These are phyloP conservation scores for Choiromyces venosus DNA, from an alignment of 495 filamentous ascomycete species.

Conservation along the genomic window DNA sequence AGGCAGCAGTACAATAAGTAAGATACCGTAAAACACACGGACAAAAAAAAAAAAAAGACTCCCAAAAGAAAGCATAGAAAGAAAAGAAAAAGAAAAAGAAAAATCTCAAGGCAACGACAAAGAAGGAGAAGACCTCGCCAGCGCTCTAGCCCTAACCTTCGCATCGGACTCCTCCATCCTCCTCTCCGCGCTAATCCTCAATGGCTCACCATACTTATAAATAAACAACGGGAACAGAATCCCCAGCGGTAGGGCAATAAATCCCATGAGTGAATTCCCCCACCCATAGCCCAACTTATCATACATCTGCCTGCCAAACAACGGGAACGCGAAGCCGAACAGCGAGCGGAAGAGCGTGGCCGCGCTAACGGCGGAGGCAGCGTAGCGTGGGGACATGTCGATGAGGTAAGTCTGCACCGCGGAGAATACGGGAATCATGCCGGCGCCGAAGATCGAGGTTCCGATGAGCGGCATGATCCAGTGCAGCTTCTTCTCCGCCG, in stretches of 20 bases:
- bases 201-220: conserved; percentile 51
- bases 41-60: conserved; percentile 6
- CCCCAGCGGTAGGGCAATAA: conserved; percentile 49
- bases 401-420: conserved; percentile 66
- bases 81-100: conserved; percentile 22
- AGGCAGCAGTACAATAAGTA: too few relatives aligned
- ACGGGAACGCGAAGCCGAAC: conserved; percentile 47
- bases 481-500: conserved; percentile 50
- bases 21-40: too few relatives aligned
- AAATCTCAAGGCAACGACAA: conserved; percentile 13
- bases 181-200: conserved; percentile 44
- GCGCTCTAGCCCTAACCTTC: conserved; percentile 13
- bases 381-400: conserved; percentile 68
- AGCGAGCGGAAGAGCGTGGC: conserved; percentile 58
- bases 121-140: conserved; percentile 16
- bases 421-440: conserved; percentile 56
- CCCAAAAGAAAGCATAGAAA: conserved; percentile 11
- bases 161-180: conserved; percentile 35
- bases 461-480: conserved; percentile 61
- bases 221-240: conserved; percentile 50
- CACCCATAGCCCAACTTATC: conserved; percentile 52
- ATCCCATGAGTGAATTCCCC: conserved; percentile 54
- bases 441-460: conserved; percentile 51
- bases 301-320: conserved; percentile 53
- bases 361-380: conserved; percentile 66